Base-by-base conservation (phyloP, 495 filamentous ascomycete genomes). In the Hyaloscypha variabilis region DNA sequence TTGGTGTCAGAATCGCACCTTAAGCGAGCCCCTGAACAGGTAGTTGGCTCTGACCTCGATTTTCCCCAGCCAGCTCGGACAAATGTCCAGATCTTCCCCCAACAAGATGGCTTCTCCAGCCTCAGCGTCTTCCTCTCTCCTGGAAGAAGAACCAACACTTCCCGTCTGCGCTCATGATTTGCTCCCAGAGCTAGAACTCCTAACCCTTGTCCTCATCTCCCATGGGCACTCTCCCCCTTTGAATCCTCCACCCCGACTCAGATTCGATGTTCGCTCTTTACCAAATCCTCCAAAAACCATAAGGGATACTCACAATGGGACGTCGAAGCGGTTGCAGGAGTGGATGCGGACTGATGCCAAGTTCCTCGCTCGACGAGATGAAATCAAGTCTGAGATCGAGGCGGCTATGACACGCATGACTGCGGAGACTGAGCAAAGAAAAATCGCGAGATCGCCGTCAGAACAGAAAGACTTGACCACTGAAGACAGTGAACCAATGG, bases 211-310 rank as follows among this genome's bases (percentile, higher is more conserved):
- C 11, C 58, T 68, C 2, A 60, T 60, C 17, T 68, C 66, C 2
- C 61, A 64, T 39, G 42, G 29, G 5, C 66, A 68, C 25, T 28
- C 66, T 1, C 66, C 66, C 2, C 66, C 66, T n/a, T 62, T 68
- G 8, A 49, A 56, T 3, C 66, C 66, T 6, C 1, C 54, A 1
- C 61, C 66, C 13, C 17, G 60, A n/a, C 51, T 69, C n/a, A 69
- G 55, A 30, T 58, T 62, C 34, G 67, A 69, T 59, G 56, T 69
- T 8, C 28, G 67, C 10, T 24, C n/a, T 14, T 58, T 69, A 13
- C 59, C 67, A n/a, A 69, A 69, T 42, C 67, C 62, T 14, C 67
- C 67, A 19, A 69, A 69, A 26, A 24, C 65, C 58, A 58, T 69
- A 21, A 34, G 67, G 23, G 67, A 69, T 58, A 29, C 58, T 19